Evolutionary conservation across 495 filamentous ascomycete species (phyloP).

Genomic region (Chaetomium cochliodes): DNA sequence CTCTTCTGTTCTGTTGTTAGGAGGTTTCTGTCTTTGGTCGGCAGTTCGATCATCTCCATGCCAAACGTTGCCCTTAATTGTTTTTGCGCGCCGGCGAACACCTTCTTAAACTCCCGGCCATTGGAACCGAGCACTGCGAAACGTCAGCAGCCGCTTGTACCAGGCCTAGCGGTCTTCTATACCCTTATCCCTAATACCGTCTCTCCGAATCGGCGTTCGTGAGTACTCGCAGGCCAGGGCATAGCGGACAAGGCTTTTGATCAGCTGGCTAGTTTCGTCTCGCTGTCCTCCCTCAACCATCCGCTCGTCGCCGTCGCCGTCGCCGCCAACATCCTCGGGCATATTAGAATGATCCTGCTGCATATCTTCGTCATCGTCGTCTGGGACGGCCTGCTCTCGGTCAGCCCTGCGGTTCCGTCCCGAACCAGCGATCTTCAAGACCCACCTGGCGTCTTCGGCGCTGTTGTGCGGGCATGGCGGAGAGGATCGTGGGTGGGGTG

Average conservation of each 20-base stretch:
- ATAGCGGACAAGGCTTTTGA: slow-evolving; percentile 89
- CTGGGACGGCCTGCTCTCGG: slow-evolving; percentile 17
- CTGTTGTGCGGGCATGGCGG: slow-evolving; percentile 19
- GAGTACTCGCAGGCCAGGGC: slow-evolving; percentile 85
- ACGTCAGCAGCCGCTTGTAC: slow-evolving; percentile 7
- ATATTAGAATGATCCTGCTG: slow-evolving; percentile 17
- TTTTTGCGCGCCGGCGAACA: slow-evolving; percentile 67
- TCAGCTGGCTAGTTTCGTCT: slow-evolving; percentile 54
- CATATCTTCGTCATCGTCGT: slow-evolving; percentile 32
- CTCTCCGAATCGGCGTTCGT: slow-evolving; percentile 70
- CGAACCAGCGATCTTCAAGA: not conserved
- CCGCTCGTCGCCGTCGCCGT: slow-evolving; percentile 42
- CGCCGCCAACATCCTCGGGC: slow-evolving; percentile 30
- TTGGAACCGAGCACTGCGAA: slow-evolving; percentile 52
- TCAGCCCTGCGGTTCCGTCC: slow-evolving; percentile 2
- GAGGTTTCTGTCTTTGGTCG: slow-evolving; percentile 81
- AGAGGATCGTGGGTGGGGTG: no score
- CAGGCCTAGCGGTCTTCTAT: not conserved
- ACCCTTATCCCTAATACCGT: slow-evolving; percentile 77
- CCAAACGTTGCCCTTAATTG: slow-evolving; percentile 68
- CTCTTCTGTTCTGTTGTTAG: slow-evolving; percentile 72
- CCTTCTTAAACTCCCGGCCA: slow-evolving; percentile 62
- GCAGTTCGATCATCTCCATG: slow-evolving; percentile 83
- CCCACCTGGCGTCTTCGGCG: slow-evolving; percentile 18
- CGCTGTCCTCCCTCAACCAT: slow-evolving; percentile 40